Evolutionary conservation across 768 basidiomycete species (phyloP), one percentile per base, ranked within the genome.

Genomic region (Termitomyces sp.): DNA sequence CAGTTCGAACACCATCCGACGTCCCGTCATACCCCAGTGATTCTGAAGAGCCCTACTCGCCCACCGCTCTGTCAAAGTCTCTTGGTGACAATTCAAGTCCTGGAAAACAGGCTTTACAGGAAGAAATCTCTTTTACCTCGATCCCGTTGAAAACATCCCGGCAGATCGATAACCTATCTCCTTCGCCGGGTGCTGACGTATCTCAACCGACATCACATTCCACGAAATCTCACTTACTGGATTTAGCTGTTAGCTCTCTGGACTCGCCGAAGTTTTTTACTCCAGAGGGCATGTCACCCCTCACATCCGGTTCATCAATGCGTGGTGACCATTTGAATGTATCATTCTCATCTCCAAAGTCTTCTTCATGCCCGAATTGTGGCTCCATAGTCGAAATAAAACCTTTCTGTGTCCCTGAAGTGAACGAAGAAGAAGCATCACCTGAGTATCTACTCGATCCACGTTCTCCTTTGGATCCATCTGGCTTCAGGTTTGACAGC

Each of bases 1-100:
- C 63, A 37, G 69, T 73, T 33, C 66, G 66, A 50, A 73, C 73
- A 5, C 75, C 73, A 18, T 29, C 60, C n/a, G 62, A 63, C 18
- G 26, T 65, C 26, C 15, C 20, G 5, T 59, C 62, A 33, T 65
- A 63, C 45, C 62, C 64, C 28, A 59, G 51, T 51, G 64, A 61
- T 22, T 20, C n/a, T n/a, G 56, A 50, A 26, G 50, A 56, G 13
- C 22, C 50, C 22, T 45, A 24, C 6, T 45, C 48, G 20, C 46
- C 60, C 4, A 44, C 34, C 18, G 13, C 48, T 49, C 47, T 52
- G 20, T 36, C 51, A 15, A 53, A 29, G 18, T 47, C 56, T 16
- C 51, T 39, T 16, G 47, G 20, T 39, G 48, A 57, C 5, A 31
- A 41, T n/a, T 24, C 36, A 8, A 54, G 28, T 20, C 39, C 29